Evolutionary conservation across 2,329 filamentous ascomycete genomes (phyloP), one percentile per base, ranked within the genome.

Genomic region (Cryphonectria japonica): DNA sequence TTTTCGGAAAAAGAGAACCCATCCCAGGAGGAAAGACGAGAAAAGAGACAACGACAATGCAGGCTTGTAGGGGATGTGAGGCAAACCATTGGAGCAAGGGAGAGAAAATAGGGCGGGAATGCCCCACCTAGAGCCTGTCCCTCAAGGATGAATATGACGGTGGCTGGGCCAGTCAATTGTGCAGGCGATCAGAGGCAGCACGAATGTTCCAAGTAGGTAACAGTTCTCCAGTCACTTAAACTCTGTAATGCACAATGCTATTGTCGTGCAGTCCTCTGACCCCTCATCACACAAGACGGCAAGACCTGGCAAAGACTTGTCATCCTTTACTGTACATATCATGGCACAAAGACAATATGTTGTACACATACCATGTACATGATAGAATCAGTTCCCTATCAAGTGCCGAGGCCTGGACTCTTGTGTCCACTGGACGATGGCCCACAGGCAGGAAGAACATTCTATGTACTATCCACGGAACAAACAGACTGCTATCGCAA

Each of bases 91-190:
- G 26, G 11, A 59, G 54, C 26, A 32, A 32, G 46, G 54, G 26
- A 32, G 54, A 59, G 54, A 59, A 26, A 29, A 54, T 22, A 67
- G 66, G 66, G 37, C 66, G 43, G 39, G 32, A 34, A 32, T 37
- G 37, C 50, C 43, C 65, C 65, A 67, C 50, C 46, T 8, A 57
- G 34, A 14, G n/a, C 22, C 22, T 7, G 65, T 39, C 61, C 11
- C 9, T 32, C 46, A n/a, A 50, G 46, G 46, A 50, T 50, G 60
- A 43, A 60, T 46, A 32, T 61, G 34, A 60, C 61, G 61, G 61
- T 67, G 66, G 66, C 66, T 67, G 66, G 66, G 54, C 66, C 66
- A 67, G 66, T 67, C 22, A 43, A 43, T 32, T 29, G 26, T 43
- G 50, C 29, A 16, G 63, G 41, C 26, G 29, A 39, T 22, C 16